These are phyloP conservation scores for Parietaria judaica DNA, from an alignment of 306 rosid genomes.

Conservation along the genomic window DNA sequence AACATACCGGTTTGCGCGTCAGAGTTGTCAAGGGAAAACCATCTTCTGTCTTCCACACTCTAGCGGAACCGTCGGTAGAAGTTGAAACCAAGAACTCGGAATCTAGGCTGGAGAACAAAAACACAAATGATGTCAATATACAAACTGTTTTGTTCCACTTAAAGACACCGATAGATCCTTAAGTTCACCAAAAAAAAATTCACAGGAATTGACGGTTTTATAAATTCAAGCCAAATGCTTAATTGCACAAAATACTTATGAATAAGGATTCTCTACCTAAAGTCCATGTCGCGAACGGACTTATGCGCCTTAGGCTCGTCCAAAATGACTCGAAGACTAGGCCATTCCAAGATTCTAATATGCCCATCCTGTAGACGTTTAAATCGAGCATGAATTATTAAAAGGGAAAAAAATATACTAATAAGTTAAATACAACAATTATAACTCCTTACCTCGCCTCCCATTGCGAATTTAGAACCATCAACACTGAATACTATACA, in stretches of 20 bases:
- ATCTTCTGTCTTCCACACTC: slow-evolving; percentile 80
- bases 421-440: background rate
- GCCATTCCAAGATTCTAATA: slow-evolving; percentile 85
- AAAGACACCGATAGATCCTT: too few relatives aligned
- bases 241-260: background rate
- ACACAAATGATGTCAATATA: background rate
- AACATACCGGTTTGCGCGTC: slow-evolving; percentile 58
- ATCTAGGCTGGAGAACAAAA: slow-evolving; percentile 57
- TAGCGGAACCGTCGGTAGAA: slow-evolving; percentile 83
- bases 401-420: slow-evolving; percentile 2
- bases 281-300: slow-evolving; percentile 79
- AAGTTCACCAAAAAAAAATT: too few relatives aligned
- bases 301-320: slow-evolving; percentile 86
- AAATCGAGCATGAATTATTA: background rate
- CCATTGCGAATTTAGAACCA: slow-evolving; percentile 87
- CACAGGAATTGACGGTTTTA: too few relatives aligned
- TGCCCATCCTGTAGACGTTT: slow-evolving; percentile 59
- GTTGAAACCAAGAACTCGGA: slow-evolving; percentile 86
- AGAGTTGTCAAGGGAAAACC: slow-evolving; percentile 76
- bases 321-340: slow-evolving; percentile 55
- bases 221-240: background rate
- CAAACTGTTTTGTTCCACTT: background rate
- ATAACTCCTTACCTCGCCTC: slow-evolving; percentile 58
- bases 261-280: slow-evolving; percentile 38
- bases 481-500: slow-evolving; percentile 80